A percentile compares a stretch with the other conserved stretches of the same genome.
These are phyloP conservation scores for Macadamia integrifolia DNA, from an alignment of 164 flowering plant species.

Conservation along the genomic window DNA sequence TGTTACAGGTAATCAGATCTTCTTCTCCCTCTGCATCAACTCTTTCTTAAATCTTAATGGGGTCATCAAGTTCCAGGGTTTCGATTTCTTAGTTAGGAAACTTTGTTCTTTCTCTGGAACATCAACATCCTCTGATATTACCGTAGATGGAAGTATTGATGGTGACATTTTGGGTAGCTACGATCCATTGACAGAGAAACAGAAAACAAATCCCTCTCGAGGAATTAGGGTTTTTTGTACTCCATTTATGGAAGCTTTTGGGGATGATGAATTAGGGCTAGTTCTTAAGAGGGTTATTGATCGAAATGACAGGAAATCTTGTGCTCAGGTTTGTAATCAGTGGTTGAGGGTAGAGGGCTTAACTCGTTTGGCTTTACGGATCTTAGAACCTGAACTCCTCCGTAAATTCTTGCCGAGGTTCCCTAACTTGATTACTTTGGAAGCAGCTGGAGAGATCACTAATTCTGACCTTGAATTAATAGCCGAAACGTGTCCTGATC, in stretches of 20 bases:
- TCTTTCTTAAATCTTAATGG: no score
- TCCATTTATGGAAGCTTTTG: conserved; percentile 12
- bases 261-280: conserved; percentile 25
- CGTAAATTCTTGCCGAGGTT: conserved; percentile 23
- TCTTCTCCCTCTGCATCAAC: no score
- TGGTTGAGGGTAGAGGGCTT: conserved; percentile 29
- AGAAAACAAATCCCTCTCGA: no score
- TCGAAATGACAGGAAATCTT: conserved; percentile 15
- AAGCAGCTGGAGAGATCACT: conserved; percentile 5
- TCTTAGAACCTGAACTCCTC: conserved; percentile 17
- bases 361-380: conserved; percentile 12
- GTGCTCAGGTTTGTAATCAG: conserved; percentile 26
- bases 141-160: no score
- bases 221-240: no score
- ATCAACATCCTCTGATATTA: background rate
- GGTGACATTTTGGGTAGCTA: no score
- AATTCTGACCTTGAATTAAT: conserved; percentile 15
- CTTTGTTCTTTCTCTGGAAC: background rate
- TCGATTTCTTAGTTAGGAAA: no score
- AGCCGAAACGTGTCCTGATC: conserved; percentile 12
- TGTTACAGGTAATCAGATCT: no score
- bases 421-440: conserved; percentile 20
- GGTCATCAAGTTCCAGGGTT: no score
- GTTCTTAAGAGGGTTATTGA: conserved; percentile 9
- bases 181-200: no score